These are phyloP conservation scores for Schizonepeta tenuifolia DNA, from an alignment of 257 asterid genomes.

Conservation along the genomic window DNA sequence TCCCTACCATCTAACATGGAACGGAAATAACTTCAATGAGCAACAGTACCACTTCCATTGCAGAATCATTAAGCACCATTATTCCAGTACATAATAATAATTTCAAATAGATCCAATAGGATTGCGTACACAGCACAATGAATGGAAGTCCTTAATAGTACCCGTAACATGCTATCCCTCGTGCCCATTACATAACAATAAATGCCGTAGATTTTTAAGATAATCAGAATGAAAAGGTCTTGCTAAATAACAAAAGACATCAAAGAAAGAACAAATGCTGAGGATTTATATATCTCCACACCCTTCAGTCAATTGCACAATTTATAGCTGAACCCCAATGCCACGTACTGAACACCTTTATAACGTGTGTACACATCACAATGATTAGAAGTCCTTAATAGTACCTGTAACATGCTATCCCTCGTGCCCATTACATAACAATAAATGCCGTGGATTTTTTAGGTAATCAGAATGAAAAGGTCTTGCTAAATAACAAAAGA, in stretches of 20 bases:
- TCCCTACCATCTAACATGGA: conserved; percentile 1
- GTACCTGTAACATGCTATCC: background rate
- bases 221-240: too few species aligned
- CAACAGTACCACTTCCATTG: background rate
- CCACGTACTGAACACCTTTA: too few species aligned
- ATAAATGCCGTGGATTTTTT: background rate
- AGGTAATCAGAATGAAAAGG: conserved; percentile 2
- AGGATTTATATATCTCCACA: background rate
- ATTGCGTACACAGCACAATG: background rate
- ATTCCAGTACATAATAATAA: background rate
- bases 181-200: background rate
- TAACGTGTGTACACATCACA: background rate
- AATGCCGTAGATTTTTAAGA: background rate
- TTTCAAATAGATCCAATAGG: background rate
- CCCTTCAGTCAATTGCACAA: conserved; percentile 2
- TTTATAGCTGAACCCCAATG: too few species aligned
- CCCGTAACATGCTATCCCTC: background rate
- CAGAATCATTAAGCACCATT: conserved; percentile 5
- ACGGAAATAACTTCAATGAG: background rate
- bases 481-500: too few species aligned
- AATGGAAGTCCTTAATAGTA: background rate
- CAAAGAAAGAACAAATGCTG: background rate
- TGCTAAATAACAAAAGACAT: too few species aligned
- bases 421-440: background rate
- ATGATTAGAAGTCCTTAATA: background rate